A percentile compares a stretch with the other conserved stretches of the same genome.
phyloP scores from a whole-genome alignment of 1,284 basidiomycete species.

The Hemileia vastatrix region DNA sequence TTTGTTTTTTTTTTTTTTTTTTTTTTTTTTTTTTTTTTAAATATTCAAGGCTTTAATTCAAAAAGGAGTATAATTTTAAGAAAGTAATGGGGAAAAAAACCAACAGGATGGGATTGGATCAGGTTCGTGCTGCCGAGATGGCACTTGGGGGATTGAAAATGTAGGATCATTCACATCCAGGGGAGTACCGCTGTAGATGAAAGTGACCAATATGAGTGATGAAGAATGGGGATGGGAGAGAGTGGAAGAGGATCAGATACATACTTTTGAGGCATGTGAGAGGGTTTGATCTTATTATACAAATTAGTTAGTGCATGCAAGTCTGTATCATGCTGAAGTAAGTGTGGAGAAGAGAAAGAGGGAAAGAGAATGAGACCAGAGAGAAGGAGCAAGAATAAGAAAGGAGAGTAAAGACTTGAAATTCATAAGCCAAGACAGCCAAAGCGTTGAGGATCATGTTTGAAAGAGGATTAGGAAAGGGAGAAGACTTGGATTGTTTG shows the following conservation, averaged over 20 bases:
- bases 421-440: slow-evolving; percentile 7
- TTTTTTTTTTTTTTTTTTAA: too few relatives aligned
- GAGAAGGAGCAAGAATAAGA: slow-evolving; percentile 11
- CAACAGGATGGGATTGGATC: background rate
- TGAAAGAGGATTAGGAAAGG: too few relatives aligned
- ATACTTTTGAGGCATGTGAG: slow-evolving; percentile 7
- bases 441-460: slow-evolving; percentile 8
- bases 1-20: too few relatives aligned
- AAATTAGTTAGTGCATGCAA: slow-evolving; percentile 5
- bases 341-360: slow-evolving; percentile 56
- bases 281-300: slow-evolving; percentile 18
- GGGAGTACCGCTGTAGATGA: background rate
- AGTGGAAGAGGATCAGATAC: background rate
- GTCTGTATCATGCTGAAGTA: slow-evolving; percentile 5
- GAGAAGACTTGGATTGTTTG: slow-evolving; percentile 7
- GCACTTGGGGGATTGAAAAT: background rate
- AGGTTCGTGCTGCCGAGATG: background rate
- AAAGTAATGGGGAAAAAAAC: background rate
- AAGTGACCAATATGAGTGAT: background rate
- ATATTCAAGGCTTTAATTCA: too few relatives aligned
- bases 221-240: background rate
- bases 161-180: background rate
- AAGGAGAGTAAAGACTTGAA: slow-evolving; percentile 4
- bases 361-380: slow-evolving; percentile 73
- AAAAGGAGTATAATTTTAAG: too few relatives aligned